phyloP scores from a whole-genome alignment of 2,329 filamentous ascomycete species.

The Fusarium nisikadoi region DNA sequence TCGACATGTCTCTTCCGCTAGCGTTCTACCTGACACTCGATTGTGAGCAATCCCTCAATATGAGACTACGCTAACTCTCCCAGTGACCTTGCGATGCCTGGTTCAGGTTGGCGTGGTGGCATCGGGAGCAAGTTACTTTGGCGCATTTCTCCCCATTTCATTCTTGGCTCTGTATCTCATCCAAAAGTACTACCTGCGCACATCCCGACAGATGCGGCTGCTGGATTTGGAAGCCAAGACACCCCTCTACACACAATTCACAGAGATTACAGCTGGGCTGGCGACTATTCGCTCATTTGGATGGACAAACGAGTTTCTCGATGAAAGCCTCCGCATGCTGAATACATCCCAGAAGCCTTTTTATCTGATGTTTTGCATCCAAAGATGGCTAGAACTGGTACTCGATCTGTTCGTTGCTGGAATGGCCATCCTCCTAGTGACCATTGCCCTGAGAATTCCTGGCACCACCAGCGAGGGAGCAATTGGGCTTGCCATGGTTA shows the following conservation, averaged over 20 bases:
- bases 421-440: conserved; percentile 58
- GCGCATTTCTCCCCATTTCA: conserved; percentile 55
- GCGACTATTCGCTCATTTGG: conserved; percentile 61
- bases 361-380: conserved; percentile 60
- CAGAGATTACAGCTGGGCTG: conserved; percentile 59
- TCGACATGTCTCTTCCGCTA: conserved; percentile 53
- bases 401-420: conserved; percentile 60
- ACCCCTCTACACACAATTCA: conserved; percentile 62
- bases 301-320: conserved; percentile 53
- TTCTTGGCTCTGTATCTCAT: conserved; percentile 55
- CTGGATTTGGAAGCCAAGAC: conserved; percentile 63
- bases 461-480: conserved; percentile 43
- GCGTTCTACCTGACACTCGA: conserved; percentile 46
- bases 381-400: conserved; percentile 61
- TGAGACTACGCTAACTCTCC: not conserved
- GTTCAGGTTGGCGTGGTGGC: conserved; percentile 41
- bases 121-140: conserved; percentile 44
- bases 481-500: conserved; percentile 47
- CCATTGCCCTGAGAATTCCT: conserved; percentile 52
- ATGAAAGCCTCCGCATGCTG: conserved; percentile 50
- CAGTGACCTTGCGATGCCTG: conserved; percentile 46
- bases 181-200: conserved; percentile 62
- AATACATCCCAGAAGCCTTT: conserved; percentile 60
- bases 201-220: conserved; percentile 62
- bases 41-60: conserved; percentile 39